Base-by-base conservation (phyloP, 2,329 filamentous ascomycete species). In the Emergomyces pasteurianus region DNA sequence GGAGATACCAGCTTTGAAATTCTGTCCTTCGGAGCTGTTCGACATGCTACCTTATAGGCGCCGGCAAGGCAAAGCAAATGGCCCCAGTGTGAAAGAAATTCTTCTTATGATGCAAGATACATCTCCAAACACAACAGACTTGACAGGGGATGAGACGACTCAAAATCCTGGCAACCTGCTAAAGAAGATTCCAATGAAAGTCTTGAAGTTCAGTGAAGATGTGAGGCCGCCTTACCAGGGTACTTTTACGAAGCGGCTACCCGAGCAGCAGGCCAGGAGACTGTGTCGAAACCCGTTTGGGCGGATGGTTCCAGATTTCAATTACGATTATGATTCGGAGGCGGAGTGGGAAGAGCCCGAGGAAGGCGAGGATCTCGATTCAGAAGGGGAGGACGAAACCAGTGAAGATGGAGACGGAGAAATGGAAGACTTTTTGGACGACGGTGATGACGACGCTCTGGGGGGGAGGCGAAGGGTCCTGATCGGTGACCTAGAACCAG, bases 401-500 rank as follows among this genome's bases (percentile, higher is more conserved):
- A 83, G 80, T 60, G 80, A 83, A 4, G 84, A 83, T 12, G 87
- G 85, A n/a, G 88, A 89, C 18, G 88, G 89, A 64, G 91, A 95
- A 62, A 88, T 96, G 86, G 89, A 90, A 3, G 92, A 86, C 21
- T 96, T 96, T 69, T 79, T 96, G 1, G 92, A 96, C 66, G 90
- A 95, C 67, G 89, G 89, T 6, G 89, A 95, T 59, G 89, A 94
- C 73, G 68, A 72, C 8, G 69, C 82, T 76, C 62, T 76, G 74
- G 70, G 78, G 74, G 65, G 79, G 72, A 81, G 83, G 78, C 77
- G 82, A 71, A 73, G 86, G 75, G 73, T 81, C 7, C 77, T 82
- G 67, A 83, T 78, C 38, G 84, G 86, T 36, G 85, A 89, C 65
- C 80, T 95, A 68, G 84, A 92, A 69, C 90, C 91, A 0, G 78